Evolutionary conservation across 2,329 filamentous ascomycete species (phyloP).

Genomic region (Ilyonectria mors-panacis): DNA sequence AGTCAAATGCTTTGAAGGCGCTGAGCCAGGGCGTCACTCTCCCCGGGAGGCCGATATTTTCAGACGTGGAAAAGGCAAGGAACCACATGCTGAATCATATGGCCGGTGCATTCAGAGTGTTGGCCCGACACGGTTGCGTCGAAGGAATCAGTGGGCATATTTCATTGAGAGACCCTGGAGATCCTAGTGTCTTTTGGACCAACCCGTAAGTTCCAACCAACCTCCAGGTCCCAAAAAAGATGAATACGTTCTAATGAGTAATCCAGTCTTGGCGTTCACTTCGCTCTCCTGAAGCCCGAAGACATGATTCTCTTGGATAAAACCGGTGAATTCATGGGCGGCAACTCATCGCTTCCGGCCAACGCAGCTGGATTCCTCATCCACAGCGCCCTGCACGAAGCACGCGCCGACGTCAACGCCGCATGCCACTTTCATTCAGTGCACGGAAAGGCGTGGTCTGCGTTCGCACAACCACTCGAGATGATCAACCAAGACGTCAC

Average conservation of each 20-base stretch:
- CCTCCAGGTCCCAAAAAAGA: neutral
- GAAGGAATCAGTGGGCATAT: conserved; percentile 80
- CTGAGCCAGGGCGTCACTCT: conserved; percentile 13
- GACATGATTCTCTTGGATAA: conserved; percentile 75
- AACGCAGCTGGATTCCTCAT: conserved; percentile 79
- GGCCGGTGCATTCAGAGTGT: conserved; percentile 76
- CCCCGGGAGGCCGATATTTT: conserved; percentile 7
- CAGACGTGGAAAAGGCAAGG: neutral
- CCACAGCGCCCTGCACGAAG: conserved; percentile 74
- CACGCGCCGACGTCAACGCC: conserved; percentile 72
- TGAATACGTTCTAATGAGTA: neutral
- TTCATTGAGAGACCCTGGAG: conserved; percentile 72
- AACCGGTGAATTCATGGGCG: conserved; percentile 15
- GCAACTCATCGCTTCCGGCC: conserved; percentile 65
- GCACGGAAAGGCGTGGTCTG: conserved; percentile 75
- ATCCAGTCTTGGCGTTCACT: conserved; percentile 10
- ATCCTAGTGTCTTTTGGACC: conserved; percentile 72
- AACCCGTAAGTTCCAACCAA: conserved; percentile 10
- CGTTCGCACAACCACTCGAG: conserved; percentile 72
- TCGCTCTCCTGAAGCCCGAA: conserved; percentile 64
- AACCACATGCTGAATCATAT: conserved; percentile 66
- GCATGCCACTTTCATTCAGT: conserved; percentile 77
- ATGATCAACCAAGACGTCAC: conserved; percentile 77
- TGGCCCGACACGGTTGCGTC: conserved; percentile 73
- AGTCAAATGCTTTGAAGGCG: conserved; percentile 7